Conservation (phyloP, 2,329 filamentous ascomycete genomes). For the Diaporthe batatas region DNA sequence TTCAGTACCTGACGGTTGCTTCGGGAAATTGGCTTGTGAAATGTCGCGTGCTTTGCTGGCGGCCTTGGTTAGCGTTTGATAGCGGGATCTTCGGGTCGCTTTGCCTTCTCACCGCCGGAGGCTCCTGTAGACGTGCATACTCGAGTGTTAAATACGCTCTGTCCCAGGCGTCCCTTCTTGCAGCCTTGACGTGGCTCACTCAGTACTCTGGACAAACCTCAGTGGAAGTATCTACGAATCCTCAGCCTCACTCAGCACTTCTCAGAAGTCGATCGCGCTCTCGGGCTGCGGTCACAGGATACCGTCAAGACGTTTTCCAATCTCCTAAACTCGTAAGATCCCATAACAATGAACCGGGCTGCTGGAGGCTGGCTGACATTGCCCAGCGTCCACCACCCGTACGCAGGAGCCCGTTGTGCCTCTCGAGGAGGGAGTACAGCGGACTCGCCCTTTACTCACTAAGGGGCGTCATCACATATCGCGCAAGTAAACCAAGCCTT, state of each 20-base stretch:
- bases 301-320: conserved; percentile 98
- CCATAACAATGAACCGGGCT: not conserved
- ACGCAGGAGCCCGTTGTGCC: conserved; percentile 96
- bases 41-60: conserved; percentile 22
- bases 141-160: conserved; percentile 10
- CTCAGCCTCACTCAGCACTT: conserved; percentile 3
- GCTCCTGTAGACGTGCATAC: conserved; percentile 19
- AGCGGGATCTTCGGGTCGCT: conserved; percentile 36
- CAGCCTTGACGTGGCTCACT: not conserved
- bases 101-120: conserved; percentile 27
- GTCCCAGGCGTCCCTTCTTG: not conserved
- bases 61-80: conserved; percentile 33
- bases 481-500: conserved; percentile 46
- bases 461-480: conserved; percentile 55
- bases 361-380: conserved; percentile 47
- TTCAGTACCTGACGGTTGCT: not conserved
- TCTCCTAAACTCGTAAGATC: conserved; percentile 91
- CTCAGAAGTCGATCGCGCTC: conserved; percentile 64
- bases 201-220: not conserved
- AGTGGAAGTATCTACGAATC: not conserved
- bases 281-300: conserved; percentile 69
- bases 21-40: conserved; percentile 30
- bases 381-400: conserved; percentile 89
- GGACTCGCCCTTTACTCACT: conserved; percentile 72
- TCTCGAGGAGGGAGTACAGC: conserved; percentile 86